phyloP scores from a whole-genome alignment of 2,329 filamentous ascomycete species.

The Diaporthe sp. region DNA sequence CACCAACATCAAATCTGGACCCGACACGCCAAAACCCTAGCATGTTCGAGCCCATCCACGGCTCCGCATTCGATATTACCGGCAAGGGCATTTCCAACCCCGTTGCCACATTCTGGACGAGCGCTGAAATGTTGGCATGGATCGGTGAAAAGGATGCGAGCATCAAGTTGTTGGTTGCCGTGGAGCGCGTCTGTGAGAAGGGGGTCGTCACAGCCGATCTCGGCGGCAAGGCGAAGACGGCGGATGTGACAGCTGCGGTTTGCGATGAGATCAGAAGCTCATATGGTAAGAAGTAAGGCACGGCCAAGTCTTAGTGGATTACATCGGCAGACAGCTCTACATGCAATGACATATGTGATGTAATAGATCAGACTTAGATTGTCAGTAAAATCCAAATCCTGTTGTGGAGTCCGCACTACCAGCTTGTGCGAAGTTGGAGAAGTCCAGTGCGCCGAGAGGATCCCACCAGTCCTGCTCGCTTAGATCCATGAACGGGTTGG shows the following conservation, averaged over 20 bases:
- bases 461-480: conserved; percentile 41
- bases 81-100: conserved; percentile 68
- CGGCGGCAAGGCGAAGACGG: conserved; percentile 54
- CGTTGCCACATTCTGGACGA: conserved; percentile 68
- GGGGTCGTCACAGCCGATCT: conserved; percentile 66
- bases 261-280: conserved; percentile 40
- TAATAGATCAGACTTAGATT: background rate
- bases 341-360: background rate
- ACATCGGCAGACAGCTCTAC: background rate
- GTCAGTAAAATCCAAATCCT: conserved; percentile 39
- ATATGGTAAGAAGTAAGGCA: conserved; percentile 34
- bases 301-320: no score
- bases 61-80: conserved; percentile 67
- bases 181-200: conserved; percentile 64
- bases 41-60: conserved; percentile 72
- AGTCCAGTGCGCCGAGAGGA: conserved; percentile 43
- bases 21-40: conserved; percentile 65
- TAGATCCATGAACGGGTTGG: background rate
- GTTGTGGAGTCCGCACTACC: conserved; percentile 40
- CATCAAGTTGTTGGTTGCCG: conserved; percentile 60
- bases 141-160: conserved; percentile 64
- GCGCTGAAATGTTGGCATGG: conserved; percentile 67
- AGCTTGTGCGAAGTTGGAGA: conserved; percentile 45
- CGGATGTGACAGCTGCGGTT: conserved; percentile 45
- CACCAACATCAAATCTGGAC: conserved; percentile 75